Evolutionary conservation across 371 early-diverging fungal species (phyloP).

Genomic region (Actinomortierella wolfii): DNA sequence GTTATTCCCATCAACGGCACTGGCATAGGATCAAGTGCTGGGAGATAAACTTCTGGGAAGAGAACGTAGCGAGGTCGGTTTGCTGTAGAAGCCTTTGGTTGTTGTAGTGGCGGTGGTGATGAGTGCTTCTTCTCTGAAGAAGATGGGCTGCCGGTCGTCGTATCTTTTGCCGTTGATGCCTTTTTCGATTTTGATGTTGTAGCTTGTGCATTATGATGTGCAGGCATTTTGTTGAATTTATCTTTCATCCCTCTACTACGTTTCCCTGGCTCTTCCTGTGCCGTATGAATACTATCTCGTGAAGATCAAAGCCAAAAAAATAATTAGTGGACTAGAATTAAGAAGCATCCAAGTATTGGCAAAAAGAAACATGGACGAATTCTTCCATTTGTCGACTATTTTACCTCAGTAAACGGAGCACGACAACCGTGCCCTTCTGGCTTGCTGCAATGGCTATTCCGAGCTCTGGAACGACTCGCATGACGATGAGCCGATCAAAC

Average conservation of each 20-base stretch:
- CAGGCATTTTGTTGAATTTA: too few species aligned
- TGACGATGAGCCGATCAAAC: constrained; percentile 36
- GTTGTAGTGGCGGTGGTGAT: constrained; percentile 1
- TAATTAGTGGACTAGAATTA: too few species aligned
- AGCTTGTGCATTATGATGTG: not conserved
- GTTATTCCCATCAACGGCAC: constrained; percentile 29
- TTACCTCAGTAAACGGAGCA: constrained; percentile 22
- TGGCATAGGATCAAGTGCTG: constrained; percentile 20
- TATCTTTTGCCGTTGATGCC: not conserved
- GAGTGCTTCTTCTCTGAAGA: too few species aligned
- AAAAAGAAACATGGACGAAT: too few species aligned
- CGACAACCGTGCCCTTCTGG: constrained; percentile 33
- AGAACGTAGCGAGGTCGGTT: constrained; percentile 16
- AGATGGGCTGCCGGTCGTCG: not conserved
- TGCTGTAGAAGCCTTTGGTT: not conserved
- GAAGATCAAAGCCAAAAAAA: too few species aligned
- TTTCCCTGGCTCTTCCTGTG: too few species aligned
- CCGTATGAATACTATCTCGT: too few species aligned
- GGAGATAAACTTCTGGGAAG: constrained; percentile 41
- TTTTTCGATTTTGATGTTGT: not conserved
- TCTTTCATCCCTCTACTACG: too few species aligned
- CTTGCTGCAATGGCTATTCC: constrained; percentile 34
- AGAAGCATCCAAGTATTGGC: too few species aligned
- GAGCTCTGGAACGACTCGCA: constrained; percentile 32
- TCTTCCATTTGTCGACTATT: too few species aligned